Evolutionary conservation across 2,329 filamentous ascomycete species (phyloP).

Genomic region (Aspergillus sp.): DNA sequence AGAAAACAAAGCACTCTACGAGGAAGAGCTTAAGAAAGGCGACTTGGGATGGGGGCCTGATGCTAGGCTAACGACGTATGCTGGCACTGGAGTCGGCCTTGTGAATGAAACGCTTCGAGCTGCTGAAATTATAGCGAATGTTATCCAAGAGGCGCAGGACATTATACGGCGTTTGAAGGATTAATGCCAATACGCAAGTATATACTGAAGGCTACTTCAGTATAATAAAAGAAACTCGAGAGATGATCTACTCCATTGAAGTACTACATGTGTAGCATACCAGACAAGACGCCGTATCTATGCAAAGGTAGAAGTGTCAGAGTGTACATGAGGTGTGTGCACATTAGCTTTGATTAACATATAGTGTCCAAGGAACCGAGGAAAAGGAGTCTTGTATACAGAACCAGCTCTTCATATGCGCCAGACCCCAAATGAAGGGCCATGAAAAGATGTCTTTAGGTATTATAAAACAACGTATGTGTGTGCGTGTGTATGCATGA

Average conservation of each 20-base stretch:
- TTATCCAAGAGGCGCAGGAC: conserved; percentile 44
- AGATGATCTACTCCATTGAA: not conserved
- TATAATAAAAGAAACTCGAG: not conserved
- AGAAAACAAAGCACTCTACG: conserved; percentile 50
- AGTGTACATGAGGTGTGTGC: not conserved
- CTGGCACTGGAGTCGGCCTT: conserved; percentile 65
- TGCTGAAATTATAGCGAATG: conserved; percentile 56
- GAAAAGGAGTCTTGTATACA: conserved; percentile 6
- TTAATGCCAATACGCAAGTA: conserved; percentile 2
- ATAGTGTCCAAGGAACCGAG: conserved; percentile 22
- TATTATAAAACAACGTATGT: conserved; percentile 16
- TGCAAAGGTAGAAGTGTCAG: not conserved
- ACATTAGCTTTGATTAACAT: conserved; percentile 7
- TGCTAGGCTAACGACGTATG: conserved; percentile 65
- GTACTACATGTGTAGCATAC: conserved; percentile 11
- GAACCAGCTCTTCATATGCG: conserved; percentile 3
- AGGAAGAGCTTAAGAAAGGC: conserved; percentile 55
- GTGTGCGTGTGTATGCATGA: conserved; percentile 5
- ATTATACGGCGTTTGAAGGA: conserved; percentile 21
- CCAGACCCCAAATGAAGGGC: not conserved
- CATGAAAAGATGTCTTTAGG: not conserved
- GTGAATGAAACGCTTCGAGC: conserved; percentile 57
- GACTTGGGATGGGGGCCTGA: conserved; percentile 58
- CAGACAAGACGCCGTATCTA: conserved; percentile 12
- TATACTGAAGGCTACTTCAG: not conserved